These are phyloP conservation scores for Radiomyces spectabilis DNA, from an alignment of 192 early-diverging fungal genomes.

Conservation along the genomic window DNA sequence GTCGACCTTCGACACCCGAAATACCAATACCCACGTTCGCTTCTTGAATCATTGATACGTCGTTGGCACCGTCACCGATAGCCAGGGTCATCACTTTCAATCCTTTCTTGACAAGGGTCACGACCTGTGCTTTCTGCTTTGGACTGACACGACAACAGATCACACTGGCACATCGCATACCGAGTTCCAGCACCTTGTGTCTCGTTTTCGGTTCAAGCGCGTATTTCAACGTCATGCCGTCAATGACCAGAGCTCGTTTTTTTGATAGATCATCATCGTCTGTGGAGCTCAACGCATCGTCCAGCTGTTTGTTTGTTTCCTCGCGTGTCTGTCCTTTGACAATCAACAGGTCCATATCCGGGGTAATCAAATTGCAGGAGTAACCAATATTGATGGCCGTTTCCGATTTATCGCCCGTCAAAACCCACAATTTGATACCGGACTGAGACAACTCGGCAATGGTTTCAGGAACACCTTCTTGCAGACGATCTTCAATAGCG, in stretches of 20 bases:
- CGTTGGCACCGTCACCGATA: conserved; percentile 98
- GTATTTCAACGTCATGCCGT: conserved; percentile 81
- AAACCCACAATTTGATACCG: conserved; percentile 95
- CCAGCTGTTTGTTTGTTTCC: conserved; percentile 56
- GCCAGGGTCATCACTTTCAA: conserved; percentile 84
- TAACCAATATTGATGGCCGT: conserved; percentile 98
- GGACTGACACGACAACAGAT: conserved; percentile 95
- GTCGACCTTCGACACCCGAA: conserved; percentile 90
- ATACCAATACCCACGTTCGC: conserved; percentile 95
- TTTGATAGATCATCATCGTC: conserved; percentile 14
- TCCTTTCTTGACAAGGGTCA: conserved; percentile 75
- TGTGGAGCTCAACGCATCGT: conserved; percentile 50
- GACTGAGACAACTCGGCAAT: conserved; percentile 79
- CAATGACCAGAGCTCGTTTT: conserved; percentile 73
- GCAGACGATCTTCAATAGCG: conserved; percentile 96
- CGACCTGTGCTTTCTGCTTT: conserved; percentile 92
- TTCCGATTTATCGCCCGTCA: conserved; percentile 96
- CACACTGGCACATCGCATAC: conserved; percentile 78
- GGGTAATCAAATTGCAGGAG: conserved; percentile 84
- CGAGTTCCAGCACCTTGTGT: conserved; percentile 59
- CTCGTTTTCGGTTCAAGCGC: conserved; percentile 59
- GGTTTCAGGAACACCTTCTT: conserved; percentile 92
- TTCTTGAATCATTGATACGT: conserved; percentile 98
- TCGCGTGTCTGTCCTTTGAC: conserved; percentile 56
- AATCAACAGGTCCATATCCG: conserved; percentile 79